phyloP scores from a whole-genome alignment of 2,329 filamentous ascomycete genomes.

The Knufia fluminis region DNA sequence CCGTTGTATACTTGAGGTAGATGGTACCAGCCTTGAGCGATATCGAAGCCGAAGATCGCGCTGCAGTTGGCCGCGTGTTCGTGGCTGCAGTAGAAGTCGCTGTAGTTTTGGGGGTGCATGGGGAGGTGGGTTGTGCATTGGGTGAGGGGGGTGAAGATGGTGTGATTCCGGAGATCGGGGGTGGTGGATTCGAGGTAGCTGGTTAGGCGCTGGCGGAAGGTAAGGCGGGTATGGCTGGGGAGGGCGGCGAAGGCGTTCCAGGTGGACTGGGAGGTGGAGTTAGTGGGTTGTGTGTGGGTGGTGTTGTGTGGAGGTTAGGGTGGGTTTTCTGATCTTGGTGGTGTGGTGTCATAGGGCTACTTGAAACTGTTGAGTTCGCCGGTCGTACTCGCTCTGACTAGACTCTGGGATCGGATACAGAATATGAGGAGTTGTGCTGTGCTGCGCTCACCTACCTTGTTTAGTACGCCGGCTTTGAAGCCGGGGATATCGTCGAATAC shows the following conservation, averaged over 20 bases:
- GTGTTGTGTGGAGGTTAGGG: neutral
- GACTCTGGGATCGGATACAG: too few species aligned
- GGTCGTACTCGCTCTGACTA: too few species aligned
- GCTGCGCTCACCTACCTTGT: neutral
- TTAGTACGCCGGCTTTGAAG: neutral
- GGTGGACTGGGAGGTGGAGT: neutral
- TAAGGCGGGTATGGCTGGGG: slow-evolving; percentile 1
- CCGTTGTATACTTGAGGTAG: slow-evolving; percentile 15
- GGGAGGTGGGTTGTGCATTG: slow-evolving; percentile 12
- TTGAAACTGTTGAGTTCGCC: too few species aligned
- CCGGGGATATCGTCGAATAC: slow-evolving; percentile 3
- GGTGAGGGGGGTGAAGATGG: slow-evolving; percentile 2
- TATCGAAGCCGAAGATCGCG: slow-evolving; percentile 7
- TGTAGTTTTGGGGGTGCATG: slow-evolving; percentile 12
- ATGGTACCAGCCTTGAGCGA: slow-evolving; percentile 8
- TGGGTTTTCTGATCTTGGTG: too few species aligned
- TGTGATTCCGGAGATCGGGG: neutral
- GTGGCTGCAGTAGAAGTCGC: slow-evolving; percentile 14
- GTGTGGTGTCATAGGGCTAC: too few species aligned
- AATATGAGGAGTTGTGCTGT: neutral
- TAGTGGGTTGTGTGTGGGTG: neutral
- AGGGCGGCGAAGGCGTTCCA: slow-evolving; percentile 13
- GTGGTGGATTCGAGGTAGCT: neutral
- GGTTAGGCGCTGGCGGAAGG: slow-evolving; percentile 5
- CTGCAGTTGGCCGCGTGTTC: slow-evolving; percentile 13